Evolutionary conservation across 1,284 basidiomycete species (phyloP), one percentile per base, ranked within the genome.

Genomic region (Bjerkandera adusta): DNA sequence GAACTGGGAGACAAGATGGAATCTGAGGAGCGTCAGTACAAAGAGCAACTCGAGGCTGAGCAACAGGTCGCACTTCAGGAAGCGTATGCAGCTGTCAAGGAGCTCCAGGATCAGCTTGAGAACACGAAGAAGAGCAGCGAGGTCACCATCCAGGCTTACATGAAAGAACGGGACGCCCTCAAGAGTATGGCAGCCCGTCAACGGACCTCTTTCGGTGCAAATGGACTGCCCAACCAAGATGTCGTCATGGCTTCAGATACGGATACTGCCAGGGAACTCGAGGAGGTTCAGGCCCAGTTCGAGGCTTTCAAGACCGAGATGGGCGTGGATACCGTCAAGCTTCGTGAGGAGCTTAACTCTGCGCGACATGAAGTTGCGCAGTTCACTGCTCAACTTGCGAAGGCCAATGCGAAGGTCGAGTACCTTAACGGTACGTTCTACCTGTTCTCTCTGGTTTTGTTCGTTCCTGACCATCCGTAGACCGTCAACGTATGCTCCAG

Each of bases 121-220:
- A 75, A 67, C 52, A 81, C 85, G 61, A 82, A 83, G 67, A 78
- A 79, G 63, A 76, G 74, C 59, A 77, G 79, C 59, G 85, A 92
- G 36, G 72, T 72, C 33, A 79, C 85, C 47, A 81, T 89, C 39
- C 85, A 87, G 55, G 85, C 90, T 18, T 86, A 89, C 51, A 78
- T 84, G 58, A 87, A 90, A 63, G 96, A 98, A 64, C 75, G 92
- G 3, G 97, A 98, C 59, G 79, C 92, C 44, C 77, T 97, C 60
- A 85, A 83, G 56, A 76, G 77, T 25, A 81, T 97, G 73, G 72
- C 94, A 24, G 68, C 71, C 3, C 69, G 80, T 15, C 69, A 75
- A 5, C 53, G 57, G 13, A 57, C 60, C 22, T 45, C 30, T 18
- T 27, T 37, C 45, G 41, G 39, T 5, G 49, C 51, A 4, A 68